Percentiles rank a stretch among this genome's conserved stretches.
These are phyloP conservation scores for Kwoniella pini DNA, from an alignment of 768 basidiomycete genomes.

Conservation along the genomic window DNA sequence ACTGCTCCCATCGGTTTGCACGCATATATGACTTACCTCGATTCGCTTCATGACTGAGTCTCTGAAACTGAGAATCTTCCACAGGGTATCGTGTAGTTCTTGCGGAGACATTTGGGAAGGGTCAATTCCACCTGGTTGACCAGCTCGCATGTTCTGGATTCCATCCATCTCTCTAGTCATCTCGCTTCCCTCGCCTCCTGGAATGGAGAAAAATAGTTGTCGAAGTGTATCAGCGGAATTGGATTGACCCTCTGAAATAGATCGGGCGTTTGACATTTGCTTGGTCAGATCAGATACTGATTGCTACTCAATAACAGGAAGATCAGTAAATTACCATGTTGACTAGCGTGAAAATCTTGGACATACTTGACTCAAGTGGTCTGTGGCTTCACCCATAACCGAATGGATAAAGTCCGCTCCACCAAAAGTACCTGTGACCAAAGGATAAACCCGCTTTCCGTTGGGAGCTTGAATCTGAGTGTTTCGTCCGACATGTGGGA, in stretches of 20 bases:
- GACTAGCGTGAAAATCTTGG: not conserved
- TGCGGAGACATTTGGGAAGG: slow-evolving; percentile 85
- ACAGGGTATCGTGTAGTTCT: slow-evolving; percentile 77
- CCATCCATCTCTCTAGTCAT: slow-evolving; percentile 74
- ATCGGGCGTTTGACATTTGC: slow-evolving; percentile 70
- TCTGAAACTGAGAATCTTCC: slow-evolving; percentile 82
- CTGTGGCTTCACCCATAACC: slow-evolving; percentile 58
- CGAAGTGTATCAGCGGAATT: slow-evolving; percentile 38
- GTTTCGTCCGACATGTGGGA: slow-evolving; percentile 80
- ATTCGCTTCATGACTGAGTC: slow-evolving; percentile 83
- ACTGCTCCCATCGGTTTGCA: not conserved
- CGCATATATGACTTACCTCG: slow-evolving; percentile 29
- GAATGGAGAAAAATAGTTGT: slow-evolving; percentile 44
- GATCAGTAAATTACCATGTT: not conserved
- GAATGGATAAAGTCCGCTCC: slow-evolving; percentile 53
- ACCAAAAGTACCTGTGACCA: slow-evolving; percentile 70
- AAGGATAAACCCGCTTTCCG: slow-evolving; percentile 73
- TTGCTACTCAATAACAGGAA: slow-evolving; percentile 56
- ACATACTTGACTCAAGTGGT: slow-evolving; percentile 59
- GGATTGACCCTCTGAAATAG: slow-evolving; percentile 55
- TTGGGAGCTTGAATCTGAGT: slow-evolving; percentile 72
- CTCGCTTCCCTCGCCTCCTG: slow-evolving; percentile 55
- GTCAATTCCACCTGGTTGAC: slow-evolving; percentile 67
- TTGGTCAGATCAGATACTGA: slow-evolving; percentile 85
- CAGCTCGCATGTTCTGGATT: slow-evolving; percentile 62